Conservation (phyloP, 306 rosid genomes). For the Quercus alba region DNA sequence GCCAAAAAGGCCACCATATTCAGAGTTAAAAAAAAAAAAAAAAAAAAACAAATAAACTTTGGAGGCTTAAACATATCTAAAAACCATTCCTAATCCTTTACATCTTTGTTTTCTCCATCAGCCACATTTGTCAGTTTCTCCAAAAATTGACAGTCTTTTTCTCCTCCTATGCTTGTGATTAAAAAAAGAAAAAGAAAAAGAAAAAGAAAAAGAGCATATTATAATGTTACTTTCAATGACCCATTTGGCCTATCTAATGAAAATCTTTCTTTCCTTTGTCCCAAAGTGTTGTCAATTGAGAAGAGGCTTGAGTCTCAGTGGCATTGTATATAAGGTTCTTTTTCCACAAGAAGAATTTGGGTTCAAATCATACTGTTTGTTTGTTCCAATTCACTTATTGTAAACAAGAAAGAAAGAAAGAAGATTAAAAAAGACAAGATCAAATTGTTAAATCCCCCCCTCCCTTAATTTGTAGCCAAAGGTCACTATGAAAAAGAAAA, state of each 20-base stretch:
- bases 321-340: no score
- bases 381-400: no score
- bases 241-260: neutral
- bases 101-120: neutral
- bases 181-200: neutral
- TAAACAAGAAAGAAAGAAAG: no score
- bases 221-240: neutral
- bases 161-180: neutral
- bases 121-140: neutral
- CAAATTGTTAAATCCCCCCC: no score
- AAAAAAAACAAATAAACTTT: neutral
- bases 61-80: neutral
- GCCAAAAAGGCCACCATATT: slow-evolving; percentile 9
- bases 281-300: no score
- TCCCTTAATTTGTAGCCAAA: no score
- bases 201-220: neutral
- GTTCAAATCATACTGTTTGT: no score
- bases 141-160: neutral
- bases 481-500: no score
- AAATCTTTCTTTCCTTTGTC: no score
- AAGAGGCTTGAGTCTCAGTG: no score
- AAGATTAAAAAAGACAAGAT: no score
- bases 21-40: neutral
- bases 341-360: no score
- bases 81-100: neutral